Evolutionary conservation across 106 monocot genomes (phyloP), one percentile per base, ranked within the genome.

Genomic region (Ottelia alismoides): DNA sequence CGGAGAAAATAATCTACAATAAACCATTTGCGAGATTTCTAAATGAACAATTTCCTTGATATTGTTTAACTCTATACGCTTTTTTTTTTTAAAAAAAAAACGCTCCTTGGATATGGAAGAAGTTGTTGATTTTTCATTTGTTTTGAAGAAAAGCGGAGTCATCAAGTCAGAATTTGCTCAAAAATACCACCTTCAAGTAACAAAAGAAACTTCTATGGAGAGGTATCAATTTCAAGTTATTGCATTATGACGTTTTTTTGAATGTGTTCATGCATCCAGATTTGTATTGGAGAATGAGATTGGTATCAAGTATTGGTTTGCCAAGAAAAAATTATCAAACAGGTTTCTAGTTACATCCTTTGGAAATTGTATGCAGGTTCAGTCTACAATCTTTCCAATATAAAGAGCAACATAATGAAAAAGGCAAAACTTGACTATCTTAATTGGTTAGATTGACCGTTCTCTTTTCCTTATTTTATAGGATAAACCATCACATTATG

Each of bases 361-460:
- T 29, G 18, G 29, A 16, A 45, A 27, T 18, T 20, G 28, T 43
- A 19, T 16, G 25, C n/a, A 67, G 76, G 77, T 53, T 52, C 82
- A 2, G 21, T 44, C 28, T 77, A 65, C 66, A 65, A 57, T 51
- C 25, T 74, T 21, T 74, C 87, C 23, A 69, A 66, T 69, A 45
- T 71, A 35, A 92, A 80, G 70, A 52, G 82, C 28, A 87, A 72
- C 58, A 45, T 92, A n/a, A 67, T 92, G 77, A 92, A 92, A 72
- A 92, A 92, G 61, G 87, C 92, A 66, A 87, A 74, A 66, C 54
- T 83, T 18, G 92, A 92, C 69, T 72, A 17, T 52, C 63, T 83
- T 31, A 76, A 80, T 19, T 83, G 92, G 87, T 92, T 52, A 48
- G 2, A 17, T 52, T 31, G 18, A 47, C 49, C 28, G 1, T 21